Evolutionary conservation across 2,329 filamentous ascomycete genomes (phyloP).

Genomic region (Trichoderma koningiopsis): DNA sequence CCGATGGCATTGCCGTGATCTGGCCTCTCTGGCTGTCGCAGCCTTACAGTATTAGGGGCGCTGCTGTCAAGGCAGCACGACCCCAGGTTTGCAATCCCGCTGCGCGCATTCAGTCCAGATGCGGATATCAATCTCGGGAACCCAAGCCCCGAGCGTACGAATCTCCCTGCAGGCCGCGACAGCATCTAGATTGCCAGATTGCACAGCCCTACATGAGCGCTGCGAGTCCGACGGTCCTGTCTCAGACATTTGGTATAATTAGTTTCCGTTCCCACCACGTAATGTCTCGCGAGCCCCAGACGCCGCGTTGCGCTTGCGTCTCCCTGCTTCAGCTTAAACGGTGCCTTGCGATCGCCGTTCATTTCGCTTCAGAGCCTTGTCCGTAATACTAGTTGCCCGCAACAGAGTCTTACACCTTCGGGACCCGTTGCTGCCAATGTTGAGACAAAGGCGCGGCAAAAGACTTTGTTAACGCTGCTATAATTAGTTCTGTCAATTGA

Average conservation of each 20-base stretch:
- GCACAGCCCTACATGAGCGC: conserved; percentile 13
- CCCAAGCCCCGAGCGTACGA: not conserved
- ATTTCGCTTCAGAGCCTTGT: not conserved
- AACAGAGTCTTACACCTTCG: not conserved
- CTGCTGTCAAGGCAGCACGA: conserved; percentile 4
- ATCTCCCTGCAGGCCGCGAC: conserved; percentile 15
- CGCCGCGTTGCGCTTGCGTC: conserved; percentile 23
- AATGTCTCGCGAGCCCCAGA: not conserved
- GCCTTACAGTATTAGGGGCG: not conserved
- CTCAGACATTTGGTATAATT: not conserved
- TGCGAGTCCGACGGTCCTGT: not conserved
- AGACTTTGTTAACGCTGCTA: not conserved
- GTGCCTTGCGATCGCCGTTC: not conserved
- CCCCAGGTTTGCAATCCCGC: conserved; percentile 22
- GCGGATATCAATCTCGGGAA: conserved; percentile 7
- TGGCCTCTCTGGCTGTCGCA: conserved; percentile 8
- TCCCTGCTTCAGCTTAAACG: conserved; percentile 13
- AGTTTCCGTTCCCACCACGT: not conserved
- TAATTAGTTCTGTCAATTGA: not conserved
- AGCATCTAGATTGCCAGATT: not conserved
- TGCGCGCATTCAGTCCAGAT: conserved; percentile 10
- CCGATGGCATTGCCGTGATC: conserved; percentile 18
- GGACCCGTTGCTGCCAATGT: not conserved
- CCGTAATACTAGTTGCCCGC: conserved; percentile 12
- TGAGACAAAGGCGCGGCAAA: not conserved